A percentile compares a stretch with the other conserved stretches of the same genome.
Evolutionary conservation across 768 basidiomycete genomes (phyloP).

Genomic region (Boletus subparvulus): DNA sequence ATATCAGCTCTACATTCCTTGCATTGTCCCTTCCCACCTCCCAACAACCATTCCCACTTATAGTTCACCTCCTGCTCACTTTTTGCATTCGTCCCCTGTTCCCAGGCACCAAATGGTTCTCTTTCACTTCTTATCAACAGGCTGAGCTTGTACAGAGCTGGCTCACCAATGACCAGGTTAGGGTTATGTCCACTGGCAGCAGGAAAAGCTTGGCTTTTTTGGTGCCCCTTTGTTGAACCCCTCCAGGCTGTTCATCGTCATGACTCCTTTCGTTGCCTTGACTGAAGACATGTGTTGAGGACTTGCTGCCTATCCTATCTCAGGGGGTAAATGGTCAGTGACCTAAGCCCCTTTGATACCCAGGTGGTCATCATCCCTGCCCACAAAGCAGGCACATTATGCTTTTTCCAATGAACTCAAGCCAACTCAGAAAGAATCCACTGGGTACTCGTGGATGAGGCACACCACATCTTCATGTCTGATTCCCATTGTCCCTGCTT

Average conservation of each 20-base stretch:
- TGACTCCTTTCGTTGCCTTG: conserved; percentile 2
- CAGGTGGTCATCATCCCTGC: conserved; percentile 11
- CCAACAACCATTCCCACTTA: neutral
- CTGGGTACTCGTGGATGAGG: conserved; percentile 8
- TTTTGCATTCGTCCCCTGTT: neutral
- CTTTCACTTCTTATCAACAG: neutral
- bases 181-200: too few relatives aligned
- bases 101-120: neutral
- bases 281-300: conserved; percentile 8
- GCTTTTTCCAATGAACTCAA: neutral
- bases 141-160: conserved; percentile 12
- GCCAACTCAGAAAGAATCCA: neutral
- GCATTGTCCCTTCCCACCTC: too few relatives aligned
- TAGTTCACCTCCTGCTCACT: neutral
- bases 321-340: neutral
- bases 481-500: conserved; percentile 7
- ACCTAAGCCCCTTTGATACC: neutral
- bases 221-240: too few relatives aligned
- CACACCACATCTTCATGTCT: conserved; percentile 6
- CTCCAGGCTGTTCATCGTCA: too few relatives aligned
- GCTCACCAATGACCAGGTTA: too few relatives aligned
- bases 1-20: neutral
- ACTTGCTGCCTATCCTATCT: neutral
- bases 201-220: too few relatives aligned
- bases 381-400: neutral